Base-by-base conservation (phyloP, 495 filamentous ascomycete genomes). In the Bacidia gigantensis region DNA sequence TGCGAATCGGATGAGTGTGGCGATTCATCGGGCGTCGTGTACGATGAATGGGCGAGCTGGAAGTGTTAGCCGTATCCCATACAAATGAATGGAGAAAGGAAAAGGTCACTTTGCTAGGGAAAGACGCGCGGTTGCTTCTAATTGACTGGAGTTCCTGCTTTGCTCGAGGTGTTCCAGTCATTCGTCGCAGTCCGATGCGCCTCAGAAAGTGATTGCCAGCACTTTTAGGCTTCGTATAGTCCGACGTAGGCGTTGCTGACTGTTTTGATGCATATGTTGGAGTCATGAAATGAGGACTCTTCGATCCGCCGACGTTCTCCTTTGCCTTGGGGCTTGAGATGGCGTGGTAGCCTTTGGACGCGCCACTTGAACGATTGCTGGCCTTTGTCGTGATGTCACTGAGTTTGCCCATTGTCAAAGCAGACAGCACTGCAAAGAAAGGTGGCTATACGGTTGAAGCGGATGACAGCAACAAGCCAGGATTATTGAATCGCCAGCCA, bases 201-300 rank as follows among this genome's bases (percentile, higher is more conserved):
- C 38, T 62, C 29, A 39, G 51, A 53, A 26, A 58, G 51, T 0
- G 57, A 56, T 18, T 50, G 48, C 57, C 54, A 53, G 52, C 54
- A 52, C 3, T 42, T 24, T 11, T 51, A 46, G 21, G 40, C 35
- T 35, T 14, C 29, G 5, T 35, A 14, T 35, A 14, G 14, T 35
- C 29, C 14, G 29, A 14, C 21, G 47, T 46, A 12, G 46, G 29
- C 14, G 39, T 29, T 35, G 48, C 57, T 25, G 26, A 45, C 12
- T 57, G 47, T 42, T 50, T 60, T 5, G 55, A 55, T 26, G 59
- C 51, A 39, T 57, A 35, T 5, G 60, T 62, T 40, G 60, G 60
- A 12, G 57, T 58, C 60, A 62, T 62, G 52, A 62, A 62, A 45
- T 58, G 55, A n/a, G 57, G 54, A 47, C 50, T 50, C 17, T 24